Conservation (phyloP, 805 yeast genomes). For the Komagataella mondaviorum region DNA sequence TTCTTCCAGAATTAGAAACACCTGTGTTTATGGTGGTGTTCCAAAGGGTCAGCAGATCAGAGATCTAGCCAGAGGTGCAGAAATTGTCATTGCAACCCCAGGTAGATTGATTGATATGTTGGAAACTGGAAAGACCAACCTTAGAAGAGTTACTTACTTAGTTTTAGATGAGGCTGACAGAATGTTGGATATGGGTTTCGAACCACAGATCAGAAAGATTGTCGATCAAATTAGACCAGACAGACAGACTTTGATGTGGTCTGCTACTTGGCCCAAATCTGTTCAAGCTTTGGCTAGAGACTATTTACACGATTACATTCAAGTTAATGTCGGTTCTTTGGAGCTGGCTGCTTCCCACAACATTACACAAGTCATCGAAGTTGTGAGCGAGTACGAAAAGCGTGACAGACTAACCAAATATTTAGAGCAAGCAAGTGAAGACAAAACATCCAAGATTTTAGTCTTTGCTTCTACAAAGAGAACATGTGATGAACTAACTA, state of each 20-base stretch:
- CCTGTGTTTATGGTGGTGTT: slow-evolving; percentile 99
- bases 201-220: slow-evolving; percentile 97
- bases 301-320: slow-evolving; percentile 85
- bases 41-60: slow-evolving; percentile 97
- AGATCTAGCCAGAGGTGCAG: slow-evolving; percentile 90
- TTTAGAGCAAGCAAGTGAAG: slow-evolving; percentile 66
- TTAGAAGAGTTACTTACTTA: slow-evolving; percentile 91
- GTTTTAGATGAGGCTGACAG: slow-evolving; percentile 99
- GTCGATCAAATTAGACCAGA: slow-evolving; percentile 96
- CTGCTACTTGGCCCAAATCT: slow-evolving; percentile 99
- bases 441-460: slow-evolving; percentile 63
- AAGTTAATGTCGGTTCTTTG: slow-evolving; percentile 91
- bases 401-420: slow-evolving; percentile 80
- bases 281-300: slow-evolving; percentile 89
- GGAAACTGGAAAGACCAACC: slow-evolving; percentile 87
- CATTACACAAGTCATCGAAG: slow-evolving; percentile 88
- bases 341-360: slow-evolving; percentile 95
- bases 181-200: slow-evolving; percentile 99
- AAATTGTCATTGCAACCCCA: slow-evolving; percentile 95
- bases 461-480: slow-evolving; percentile 96
- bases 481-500: slow-evolving; percentile 91
- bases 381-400: slow-evolving; percentile 84
- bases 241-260: slow-evolving; percentile 99
- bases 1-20: slow-evolving; percentile 87
- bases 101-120: slow-evolving; percentile 98